Evolutionary conservation across 495 filamentous ascomycete species (phyloP).

Genomic region (Talaromyces stipitatus): DNA sequence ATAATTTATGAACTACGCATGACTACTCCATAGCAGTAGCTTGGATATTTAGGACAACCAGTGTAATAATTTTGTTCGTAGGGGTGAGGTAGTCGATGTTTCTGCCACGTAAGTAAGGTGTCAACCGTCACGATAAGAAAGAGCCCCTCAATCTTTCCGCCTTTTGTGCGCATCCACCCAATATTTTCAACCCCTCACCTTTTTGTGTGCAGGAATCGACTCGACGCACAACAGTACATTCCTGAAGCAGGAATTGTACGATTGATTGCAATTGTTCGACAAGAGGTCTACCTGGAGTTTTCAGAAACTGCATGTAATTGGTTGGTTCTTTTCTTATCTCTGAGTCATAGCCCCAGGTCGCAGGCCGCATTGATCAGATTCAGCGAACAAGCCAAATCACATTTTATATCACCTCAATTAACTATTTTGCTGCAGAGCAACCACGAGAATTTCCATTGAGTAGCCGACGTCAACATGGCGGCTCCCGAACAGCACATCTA

Average conservation of each 20-base stretch:
- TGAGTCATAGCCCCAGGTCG: not conserved
- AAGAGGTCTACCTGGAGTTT: not conserved
- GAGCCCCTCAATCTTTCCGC: not conserved
- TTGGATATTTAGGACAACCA: not conserved
- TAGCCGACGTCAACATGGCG: constrained; percentile 2
- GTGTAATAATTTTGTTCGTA: not conserved
- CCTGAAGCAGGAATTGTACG: not conserved
- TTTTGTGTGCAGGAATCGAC: not conserved
- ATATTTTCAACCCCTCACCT: not conserved
- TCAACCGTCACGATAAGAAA: not conserved
- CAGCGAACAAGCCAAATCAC: not conserved
- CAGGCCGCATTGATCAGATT: not conserved
- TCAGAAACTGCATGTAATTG: not conserved
- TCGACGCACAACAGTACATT: not conserved
- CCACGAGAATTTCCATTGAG: too few relatives aligned
- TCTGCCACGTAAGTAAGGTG: not conserved
- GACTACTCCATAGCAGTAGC: too few relatives aligned
- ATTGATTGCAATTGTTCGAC: not conserved
- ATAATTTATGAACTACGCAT: too few relatives aligned
- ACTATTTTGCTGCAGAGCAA: not conserved
- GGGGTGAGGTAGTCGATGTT: not conserved
- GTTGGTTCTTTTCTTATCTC: not conserved
- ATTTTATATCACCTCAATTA: not conserved
- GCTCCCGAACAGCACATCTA: constrained; percentile 40
- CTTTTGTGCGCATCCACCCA: not conserved